Evolutionary conservation across 2,329 filamentous ascomycete genomes (phyloP).

Genomic region (Dactylellina leptospora): DNA sequence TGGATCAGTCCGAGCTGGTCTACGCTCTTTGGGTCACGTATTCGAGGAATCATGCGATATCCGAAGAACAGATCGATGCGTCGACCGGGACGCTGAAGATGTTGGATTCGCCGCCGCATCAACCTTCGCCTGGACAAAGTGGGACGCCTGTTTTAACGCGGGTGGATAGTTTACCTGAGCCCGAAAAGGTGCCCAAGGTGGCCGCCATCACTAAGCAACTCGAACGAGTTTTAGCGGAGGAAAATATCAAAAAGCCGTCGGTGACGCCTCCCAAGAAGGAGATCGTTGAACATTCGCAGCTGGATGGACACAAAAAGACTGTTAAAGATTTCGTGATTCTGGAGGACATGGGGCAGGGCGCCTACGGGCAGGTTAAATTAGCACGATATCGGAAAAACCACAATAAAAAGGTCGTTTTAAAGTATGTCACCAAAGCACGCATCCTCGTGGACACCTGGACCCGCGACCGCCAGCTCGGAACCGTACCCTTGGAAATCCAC

Average conservation of each 20-base stretch:
- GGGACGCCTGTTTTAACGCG: conserved; percentile 66
- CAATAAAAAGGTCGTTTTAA: conserved; percentile 86
- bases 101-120: conserved; percentile 75
- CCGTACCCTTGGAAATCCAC: conserved; percentile 95
- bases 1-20: conserved; percentile 77
- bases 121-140: conserved; percentile 79
- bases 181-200: conserved; percentile 27
- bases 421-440: conserved; percentile 95
- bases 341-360: conserved; percentile 98
- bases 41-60: conserved; percentile 84
- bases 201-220: conserved; percentile 40
- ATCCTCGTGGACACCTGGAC: conserved; percentile 99
- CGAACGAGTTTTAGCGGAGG: conserved; percentile 43
- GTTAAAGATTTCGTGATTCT: conserved; percentile 91
- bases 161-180: conserved; percentile 18
- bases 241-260: conserved; percentile 64
- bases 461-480: conserved; percentile 87
- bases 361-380: conserved; percentile 96
- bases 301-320: conserved; percentile 71
- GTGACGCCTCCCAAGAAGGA: conserved; percentile 59
- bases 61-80: conserved; percentile 68
- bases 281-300: conserved; percentile 36
- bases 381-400: conserved; percentile 81
- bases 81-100: conserved; percentile 68
- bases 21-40: conserved; percentile 98